Conservation (phyloP, 495 filamentous ascomycete genomes). For the Penicillium canescens region DNA sequence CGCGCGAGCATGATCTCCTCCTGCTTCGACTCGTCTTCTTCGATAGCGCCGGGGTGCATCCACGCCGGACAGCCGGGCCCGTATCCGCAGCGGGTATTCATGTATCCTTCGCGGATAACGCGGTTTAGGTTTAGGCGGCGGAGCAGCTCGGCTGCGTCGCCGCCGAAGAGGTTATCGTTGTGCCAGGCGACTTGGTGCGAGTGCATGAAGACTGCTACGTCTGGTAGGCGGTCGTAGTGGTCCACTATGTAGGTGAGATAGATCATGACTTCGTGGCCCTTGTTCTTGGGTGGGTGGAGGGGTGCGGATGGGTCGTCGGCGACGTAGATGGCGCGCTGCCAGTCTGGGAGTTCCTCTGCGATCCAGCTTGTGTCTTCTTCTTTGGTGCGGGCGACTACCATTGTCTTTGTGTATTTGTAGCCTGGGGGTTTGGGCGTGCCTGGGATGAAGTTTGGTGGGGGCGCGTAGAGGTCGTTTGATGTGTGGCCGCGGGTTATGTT, state of each 20-base stretch:
- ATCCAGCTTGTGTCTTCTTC: constrained; percentile 65
- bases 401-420: constrained; percentile 43
- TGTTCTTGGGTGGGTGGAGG: constrained; percentile 67
- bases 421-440: constrained; percentile 44
- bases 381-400: constrained; percentile 60
- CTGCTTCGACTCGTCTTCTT: constrained; percentile 53
- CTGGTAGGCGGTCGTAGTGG: constrained; percentile 67
- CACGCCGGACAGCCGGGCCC: constrained; percentile 64
- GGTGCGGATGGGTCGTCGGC: constrained; percentile 61
- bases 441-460: constrained; percentile 36
- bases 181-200: constrained; percentile 68
- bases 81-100: constrained; percentile 65
- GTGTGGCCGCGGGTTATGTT: constrained; percentile 25
- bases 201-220: constrained; percentile 71
- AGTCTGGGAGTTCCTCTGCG: constrained; percentile 51
- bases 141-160: constrained; percentile 54
- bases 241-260: constrained; percentile 75
- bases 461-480: constrained; percentile 27
- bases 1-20: constrained; percentile 61
- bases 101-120: constrained; percentile 59
- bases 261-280: constrained; percentile 76
- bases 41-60: constrained; percentile 59
- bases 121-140: constrained; percentile 53
- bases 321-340: constrained; percentile 63
- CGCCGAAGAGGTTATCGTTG: constrained; percentile 53